Percentiles rank a stretch among this genome's conserved stretches.
phyloP scores from a whole-genome alignment of 352 stramenopile species.

The Pythium biforme region DNA sequence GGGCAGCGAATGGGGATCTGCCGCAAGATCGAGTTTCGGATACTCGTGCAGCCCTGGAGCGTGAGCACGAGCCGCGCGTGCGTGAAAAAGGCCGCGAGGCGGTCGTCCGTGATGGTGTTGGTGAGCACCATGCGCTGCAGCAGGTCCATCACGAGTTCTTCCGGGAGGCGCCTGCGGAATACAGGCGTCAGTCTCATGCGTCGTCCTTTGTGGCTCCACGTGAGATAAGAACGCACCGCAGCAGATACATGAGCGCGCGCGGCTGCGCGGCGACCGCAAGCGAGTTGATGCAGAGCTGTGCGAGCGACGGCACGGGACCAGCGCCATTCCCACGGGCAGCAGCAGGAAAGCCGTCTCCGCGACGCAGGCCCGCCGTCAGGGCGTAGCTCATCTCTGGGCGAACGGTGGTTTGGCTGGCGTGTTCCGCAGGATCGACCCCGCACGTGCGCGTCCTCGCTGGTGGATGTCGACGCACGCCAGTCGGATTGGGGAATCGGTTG shows the following conservation, averaged over 20 bases:
- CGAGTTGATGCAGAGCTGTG: slow-evolving; percentile 58
- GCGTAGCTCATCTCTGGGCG: slow-evolving; percentile 3
- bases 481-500: too few relatives aligned
- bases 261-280: slow-evolving; percentile 54
- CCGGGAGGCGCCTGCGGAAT: slow-evolving; percentile 53
- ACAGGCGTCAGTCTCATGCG: too few relatives aligned
- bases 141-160: slow-evolving; percentile 79
- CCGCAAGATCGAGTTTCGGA: slow-evolving; percentile 85
- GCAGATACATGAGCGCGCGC: slow-evolving; percentile 50
- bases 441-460: too few relatives aligned
- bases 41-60: slow-evolving; percentile 67
- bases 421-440: too few relatives aligned
- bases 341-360: too few relatives aligned
- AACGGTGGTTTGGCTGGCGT: too few relatives aligned
- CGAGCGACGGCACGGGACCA: slow-evolving; percentile 43
- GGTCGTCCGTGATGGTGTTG: slow-evolving; percentile 81
- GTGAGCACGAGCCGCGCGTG: slow-evolving; percentile 68
- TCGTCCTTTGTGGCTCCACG: too few relatives aligned
- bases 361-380: not conserved
- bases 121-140: slow-evolving; percentile 68
- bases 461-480: not conserved
- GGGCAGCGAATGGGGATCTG: slow-evolving; percentile 85
- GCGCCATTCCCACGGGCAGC: not conserved
- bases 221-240: slow-evolving; percentile 60
- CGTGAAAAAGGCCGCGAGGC: slow-evolving; percentile 79